Evolutionary conservation across 139 green algal species (phyloP).

Genomic region (Coelastrella sp.): DNA sequence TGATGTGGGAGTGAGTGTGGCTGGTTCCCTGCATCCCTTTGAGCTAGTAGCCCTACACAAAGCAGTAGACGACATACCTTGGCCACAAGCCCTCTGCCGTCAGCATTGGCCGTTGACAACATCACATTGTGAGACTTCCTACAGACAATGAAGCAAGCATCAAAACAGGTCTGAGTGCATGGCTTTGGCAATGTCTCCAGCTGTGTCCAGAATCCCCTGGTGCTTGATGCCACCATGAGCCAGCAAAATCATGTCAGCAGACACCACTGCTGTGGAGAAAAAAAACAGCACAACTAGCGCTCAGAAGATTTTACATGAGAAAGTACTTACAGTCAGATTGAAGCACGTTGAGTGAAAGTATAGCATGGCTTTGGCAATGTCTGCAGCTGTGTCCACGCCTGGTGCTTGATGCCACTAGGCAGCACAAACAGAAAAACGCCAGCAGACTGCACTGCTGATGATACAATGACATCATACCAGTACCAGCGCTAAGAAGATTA

Average conservation of each 20-base stretch:
- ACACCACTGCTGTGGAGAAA: neutral
- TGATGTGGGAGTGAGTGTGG: no score
- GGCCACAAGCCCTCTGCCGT: slow-evolving; percentile 46
- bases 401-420: slow-evolving; percentile 47
- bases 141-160: neutral
- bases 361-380: slow-evolving; percentile 72
- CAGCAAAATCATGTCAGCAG: slow-evolving; percentile 47
- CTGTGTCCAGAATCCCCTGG: slow-evolving; percentile 64
- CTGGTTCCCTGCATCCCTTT: no score
- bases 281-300: neutral
- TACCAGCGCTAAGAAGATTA: neutral
- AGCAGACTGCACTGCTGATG: slow-evolving; percentile 18
- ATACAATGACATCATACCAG: neutral
- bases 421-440: slow-evolving; percentile 54
- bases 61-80: slow-evolving; percentile 25
- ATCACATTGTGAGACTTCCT: slow-evolving; percentile 60
- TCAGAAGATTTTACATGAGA: neutral
- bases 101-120: slow-evolving; percentile 46
- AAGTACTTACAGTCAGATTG: slow-evolving; percentile 61
- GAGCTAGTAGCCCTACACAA: no score
- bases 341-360: slow-evolving; percentile 70
- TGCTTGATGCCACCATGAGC: slow-evolving; percentile 48
- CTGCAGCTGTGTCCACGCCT: slow-evolving; percentile 59
- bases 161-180: slow-evolving; percentile 47
- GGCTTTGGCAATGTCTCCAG: slow-evolving; percentile 68